Evolutionary conservation across 2,329 filamentous ascomycete genomes (phyloP), one percentile per base, ranked within the genome.

Genomic region (Fusarium algeriense): DNA sequence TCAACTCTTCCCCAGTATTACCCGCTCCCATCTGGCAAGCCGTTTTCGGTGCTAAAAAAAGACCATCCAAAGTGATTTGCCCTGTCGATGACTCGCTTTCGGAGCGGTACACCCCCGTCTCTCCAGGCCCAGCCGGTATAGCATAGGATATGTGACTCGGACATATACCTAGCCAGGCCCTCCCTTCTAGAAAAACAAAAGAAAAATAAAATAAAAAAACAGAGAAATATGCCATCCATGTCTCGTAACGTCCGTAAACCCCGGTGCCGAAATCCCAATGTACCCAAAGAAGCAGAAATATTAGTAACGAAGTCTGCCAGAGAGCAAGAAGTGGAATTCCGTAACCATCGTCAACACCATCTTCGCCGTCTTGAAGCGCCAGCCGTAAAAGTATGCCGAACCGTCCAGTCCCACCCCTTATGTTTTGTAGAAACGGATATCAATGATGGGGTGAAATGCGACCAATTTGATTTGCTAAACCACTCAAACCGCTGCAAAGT

Each of bases 261-360:
- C 70, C 65, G 69, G 67, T 70, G 61, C 75, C 72, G 67, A 60
- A 73, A 70, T 64, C 72, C 75, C 71, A 64, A 30, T 66, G 62
- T 74, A 75, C 65, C 74, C 67, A 75, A 74, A 71, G 56, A 73
- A 74, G 63, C 58, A 77, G 70, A 66, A 62, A 58, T 61, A 72
- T 70, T 69, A 75, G 59, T 64, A 75, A 68, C 63, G 55, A 68
- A 58, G 65, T 73, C 72, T 76, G 64, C 70, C 65, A 71, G 65
- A 69, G 68, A 71, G 58, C 71, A 62, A 73, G 70, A 71, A 67
- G 73, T 69, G 60, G 70, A 69, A 74, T 75, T 71, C 76, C 75
- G 68, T 76, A 76, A 75, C 73, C 69, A 73, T 76, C 73, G 73
- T 75, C 69, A 79, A 79, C 76, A 78, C 76, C 73, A 38, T 63